Percentiles rank a stretch among this genome's conserved stretches.
These are phyloP conservation scores for Chlamydomonas schloesseri DNA, from an alignment of 139 green algal species.

Conservation along the genomic window DNA sequence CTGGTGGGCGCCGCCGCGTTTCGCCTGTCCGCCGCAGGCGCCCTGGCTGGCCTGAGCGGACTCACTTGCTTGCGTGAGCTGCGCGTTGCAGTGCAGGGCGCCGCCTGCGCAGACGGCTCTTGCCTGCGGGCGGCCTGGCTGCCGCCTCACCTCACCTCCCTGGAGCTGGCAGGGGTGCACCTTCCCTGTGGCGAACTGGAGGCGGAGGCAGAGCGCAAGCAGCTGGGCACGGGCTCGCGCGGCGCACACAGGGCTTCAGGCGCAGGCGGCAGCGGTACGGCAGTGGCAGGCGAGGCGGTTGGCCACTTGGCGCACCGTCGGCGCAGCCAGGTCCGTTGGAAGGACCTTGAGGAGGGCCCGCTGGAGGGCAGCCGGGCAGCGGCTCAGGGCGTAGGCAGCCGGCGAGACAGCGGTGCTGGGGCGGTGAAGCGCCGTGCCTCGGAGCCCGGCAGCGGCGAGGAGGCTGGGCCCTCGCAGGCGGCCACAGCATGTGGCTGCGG, in stretches of 20 bases:
- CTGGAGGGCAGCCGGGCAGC: too few relatives aligned
- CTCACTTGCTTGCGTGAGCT: background rate
- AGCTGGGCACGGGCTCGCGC: background rate
- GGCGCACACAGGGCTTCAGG: background rate
- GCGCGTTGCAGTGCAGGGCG: conserved; percentile 6
- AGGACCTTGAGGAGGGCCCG: too few relatives aligned
- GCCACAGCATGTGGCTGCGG: background rate
- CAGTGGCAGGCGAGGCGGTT: background rate
- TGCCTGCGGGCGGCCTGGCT: conserved; percentile 4
- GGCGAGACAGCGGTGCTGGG: background rate
- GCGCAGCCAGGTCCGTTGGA: too few relatives aligned
- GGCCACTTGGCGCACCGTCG: too few relatives aligned
- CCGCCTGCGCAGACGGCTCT: background rate
- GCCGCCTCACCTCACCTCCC: background rate
- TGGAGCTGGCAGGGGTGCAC: conserved; percentile 10
- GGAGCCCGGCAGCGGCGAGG: background rate
- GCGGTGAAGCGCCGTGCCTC: background rate
- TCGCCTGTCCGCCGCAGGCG: background rate
- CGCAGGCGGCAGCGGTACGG: background rate
- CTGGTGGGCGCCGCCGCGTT: background rate
- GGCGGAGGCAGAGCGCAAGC: background rate
- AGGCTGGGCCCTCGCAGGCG: too few relatives aligned
- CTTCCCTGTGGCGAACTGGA: background rate
- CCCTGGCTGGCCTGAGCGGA: background rate
- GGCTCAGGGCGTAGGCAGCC: too few relatives aligned